Percentiles rank a stretch among this genome's conserved stretches.
Evolutionary conservation across 129 eudicot species (phyloP).

Genomic region (Pulicaria dysenterica): DNA sequence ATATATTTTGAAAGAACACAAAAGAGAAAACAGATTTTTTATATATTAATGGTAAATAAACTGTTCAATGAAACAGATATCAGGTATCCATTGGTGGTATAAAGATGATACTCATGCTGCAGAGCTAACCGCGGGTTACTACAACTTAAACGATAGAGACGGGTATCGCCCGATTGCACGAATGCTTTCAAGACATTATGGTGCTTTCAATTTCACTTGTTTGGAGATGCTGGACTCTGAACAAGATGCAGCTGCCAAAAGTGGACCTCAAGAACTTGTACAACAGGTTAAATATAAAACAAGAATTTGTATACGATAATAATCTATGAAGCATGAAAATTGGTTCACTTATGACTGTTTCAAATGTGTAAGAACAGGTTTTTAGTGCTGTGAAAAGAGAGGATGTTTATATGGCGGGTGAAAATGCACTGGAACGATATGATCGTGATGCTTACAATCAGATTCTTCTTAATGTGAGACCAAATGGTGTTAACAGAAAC

Average conservation of each 20-base stretch:
- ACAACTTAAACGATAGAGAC: conserved; percentile 67
- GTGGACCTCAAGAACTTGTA: conserved; percentile 81
- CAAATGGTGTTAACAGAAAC: conserved; percentile 64
- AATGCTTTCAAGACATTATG: conserved; percentile 82
- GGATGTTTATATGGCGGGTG: conserved; percentile 67
- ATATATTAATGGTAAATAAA: background rate
- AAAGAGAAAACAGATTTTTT: background rate
- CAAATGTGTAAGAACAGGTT: conserved; percentile 44
- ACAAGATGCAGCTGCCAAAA: conserved; percentile 61
- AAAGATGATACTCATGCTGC: conserved; percentile 74
- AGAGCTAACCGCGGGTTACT: conserved; percentile 81
- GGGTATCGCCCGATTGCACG: conserved; percentile 90
- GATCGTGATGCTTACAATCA: conserved; percentile 63
- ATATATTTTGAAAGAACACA: background rate
- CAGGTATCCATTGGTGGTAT: conserved; percentile 98
- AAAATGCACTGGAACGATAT: conserved; percentile 76
- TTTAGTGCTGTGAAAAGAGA: conserved; percentile 69
- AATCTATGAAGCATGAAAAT: background rate
- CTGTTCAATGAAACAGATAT: conserved; percentile 47
- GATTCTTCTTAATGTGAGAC: conserved; percentile 74
- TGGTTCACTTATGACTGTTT: conserved; percentile 17
- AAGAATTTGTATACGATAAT: background rate
- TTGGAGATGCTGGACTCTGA: conserved; percentile 79
- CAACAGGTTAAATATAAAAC: conserved; percentile 58
- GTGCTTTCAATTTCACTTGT: conserved; percentile 69